Evolutionary conservation across 2,329 filamentous ascomycete species (phyloP).

Genomic region (Acrocalymma vagum): DNA sequence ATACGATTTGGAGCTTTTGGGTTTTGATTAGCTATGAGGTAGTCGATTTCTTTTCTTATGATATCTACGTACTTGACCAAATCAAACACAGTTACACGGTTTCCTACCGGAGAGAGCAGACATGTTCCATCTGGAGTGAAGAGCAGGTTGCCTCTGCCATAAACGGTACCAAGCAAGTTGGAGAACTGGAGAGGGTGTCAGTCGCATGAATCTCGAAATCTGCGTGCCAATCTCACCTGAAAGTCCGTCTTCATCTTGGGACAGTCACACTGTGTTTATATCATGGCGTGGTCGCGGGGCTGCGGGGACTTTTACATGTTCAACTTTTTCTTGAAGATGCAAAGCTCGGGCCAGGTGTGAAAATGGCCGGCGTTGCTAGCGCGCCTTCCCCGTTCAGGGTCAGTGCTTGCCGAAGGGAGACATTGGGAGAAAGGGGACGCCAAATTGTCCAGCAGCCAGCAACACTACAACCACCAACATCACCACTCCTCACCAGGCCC

Average conservation of each 20-base stretch:
- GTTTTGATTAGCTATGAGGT: constrained; percentile 7
- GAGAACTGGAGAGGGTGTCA: constrained; percentile 77
- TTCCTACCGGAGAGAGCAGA: constrained; percentile 94
- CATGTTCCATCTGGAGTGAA: constrained; percentile 97
- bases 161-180: constrained; percentile 97
- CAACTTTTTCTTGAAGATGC: constrained; percentile 46
- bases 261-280: constrained; percentile 4
- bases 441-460: constrained; percentile 45
- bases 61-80: constrained; percentile 79
- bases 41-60: constrained; percentile 1
- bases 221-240: constrained; percentile 69
- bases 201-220: background rate
- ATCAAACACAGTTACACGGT: constrained; percentile 94
- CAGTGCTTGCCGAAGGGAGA: constrained; percentile 48
- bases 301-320: constrained; percentile 28
- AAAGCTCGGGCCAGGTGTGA: constrained; percentile 32
- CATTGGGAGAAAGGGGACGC: constrained; percentile 49
- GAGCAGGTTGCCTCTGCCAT: constrained; percentile 95
- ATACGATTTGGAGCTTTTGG: constrained; percentile 79
- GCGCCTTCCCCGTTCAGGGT: constrained; percentile 45
- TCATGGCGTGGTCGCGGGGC: constrained; percentile 30
- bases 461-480: constrained; percentile 13
- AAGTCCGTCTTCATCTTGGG: constrained; percentile 96
- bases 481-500: constrained; percentile 1
- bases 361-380: constrained; percentile 31